These are phyloP conservation scores for Coffea humblotiana DNA, from an alignment of 305 asterid genomes.

Conservation along the genomic window DNA sequence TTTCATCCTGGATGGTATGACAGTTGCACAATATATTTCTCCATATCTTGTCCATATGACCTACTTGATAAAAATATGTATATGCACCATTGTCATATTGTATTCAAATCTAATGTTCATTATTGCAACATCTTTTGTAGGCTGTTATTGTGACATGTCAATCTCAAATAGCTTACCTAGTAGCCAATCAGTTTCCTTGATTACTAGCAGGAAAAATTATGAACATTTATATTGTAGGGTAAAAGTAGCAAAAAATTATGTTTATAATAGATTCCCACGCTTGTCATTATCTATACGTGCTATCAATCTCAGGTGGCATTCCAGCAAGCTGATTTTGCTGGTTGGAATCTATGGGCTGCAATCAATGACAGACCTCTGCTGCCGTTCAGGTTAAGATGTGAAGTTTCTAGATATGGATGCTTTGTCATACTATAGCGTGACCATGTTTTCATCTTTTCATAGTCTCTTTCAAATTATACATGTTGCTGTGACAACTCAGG, in stretches of 20 bases:
- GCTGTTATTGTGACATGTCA: neutral
- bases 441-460: neutral
- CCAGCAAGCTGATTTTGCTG: constrained; percentile 97
- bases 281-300: constrained; percentile 10
- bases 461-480: neutral
- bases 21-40: no score
- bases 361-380: constrained; percentile 81
- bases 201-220: no score
- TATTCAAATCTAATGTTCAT: neutral
- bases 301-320: constrained; percentile 72
- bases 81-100: neutral
- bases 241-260: neutral
- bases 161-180: neutral
- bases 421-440: neutral
- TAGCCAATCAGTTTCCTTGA: neutral
- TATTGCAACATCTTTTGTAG: no score
- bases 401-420: neutral
- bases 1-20: no score
- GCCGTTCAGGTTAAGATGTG: constrained; percentile 73
- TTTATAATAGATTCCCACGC: neutral
- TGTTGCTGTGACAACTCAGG: neutral
- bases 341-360: constrained; percentile 99
- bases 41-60: neutral
- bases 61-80: no score
- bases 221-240: neutral